These are phyloP conservation scores for Plasmodium berghei DNA, from an alignment of 169 alveolate species.

Conservation along the genomic window DNA sequence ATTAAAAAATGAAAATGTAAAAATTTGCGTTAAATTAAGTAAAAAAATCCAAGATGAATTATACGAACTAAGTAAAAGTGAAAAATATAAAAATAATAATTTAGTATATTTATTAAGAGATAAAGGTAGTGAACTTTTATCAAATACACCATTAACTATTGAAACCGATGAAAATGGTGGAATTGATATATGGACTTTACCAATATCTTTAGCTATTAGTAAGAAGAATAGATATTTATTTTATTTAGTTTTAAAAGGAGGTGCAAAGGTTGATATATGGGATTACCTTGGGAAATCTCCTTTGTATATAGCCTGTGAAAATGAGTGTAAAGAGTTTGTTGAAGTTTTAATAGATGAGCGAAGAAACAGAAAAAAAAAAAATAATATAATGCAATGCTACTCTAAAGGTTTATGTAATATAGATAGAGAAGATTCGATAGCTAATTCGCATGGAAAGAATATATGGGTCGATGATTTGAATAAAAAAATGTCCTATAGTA, in stretches of 20 bases:
- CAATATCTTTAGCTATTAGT: constrained; percentile 88
- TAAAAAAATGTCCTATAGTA: not conserved
- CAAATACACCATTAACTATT: constrained; percentile 88
- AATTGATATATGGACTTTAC: constrained; percentile 89
- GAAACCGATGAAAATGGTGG: constrained; percentile 86
- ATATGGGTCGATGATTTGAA: constrained; percentile 21
- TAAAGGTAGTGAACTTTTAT: constrained; percentile 89
- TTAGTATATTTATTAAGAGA: constrained; percentile 81
- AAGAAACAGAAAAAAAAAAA: constrained; percentile 76
- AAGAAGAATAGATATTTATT: constrained; percentile 84
- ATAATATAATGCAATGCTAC: constrained; percentile 77
- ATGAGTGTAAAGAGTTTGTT: constrained; percentile 83
- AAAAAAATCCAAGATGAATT: constrained; percentile 80
- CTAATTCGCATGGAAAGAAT: too few species aligned
- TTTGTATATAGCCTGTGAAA: constrained; percentile 88
- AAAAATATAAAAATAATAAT: constrained; percentile 78
- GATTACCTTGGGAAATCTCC: constrained; percentile 91
- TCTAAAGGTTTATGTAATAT: constrained; percentile 71
- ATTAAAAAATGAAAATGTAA: constrained; percentile 77
- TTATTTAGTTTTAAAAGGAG: constrained; percentile 86
- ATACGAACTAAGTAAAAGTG: constrained; percentile 80
- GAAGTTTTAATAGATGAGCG: constrained; percentile 82
- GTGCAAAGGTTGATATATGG: constrained; percentile 90
- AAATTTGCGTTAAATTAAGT: constrained; percentile 80
- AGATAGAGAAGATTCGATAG: constrained; percentile 41